Evolutionary conservation across 331 rosid genomes (phyloP).

Genomic region (Spiraea crenata): DNA sequence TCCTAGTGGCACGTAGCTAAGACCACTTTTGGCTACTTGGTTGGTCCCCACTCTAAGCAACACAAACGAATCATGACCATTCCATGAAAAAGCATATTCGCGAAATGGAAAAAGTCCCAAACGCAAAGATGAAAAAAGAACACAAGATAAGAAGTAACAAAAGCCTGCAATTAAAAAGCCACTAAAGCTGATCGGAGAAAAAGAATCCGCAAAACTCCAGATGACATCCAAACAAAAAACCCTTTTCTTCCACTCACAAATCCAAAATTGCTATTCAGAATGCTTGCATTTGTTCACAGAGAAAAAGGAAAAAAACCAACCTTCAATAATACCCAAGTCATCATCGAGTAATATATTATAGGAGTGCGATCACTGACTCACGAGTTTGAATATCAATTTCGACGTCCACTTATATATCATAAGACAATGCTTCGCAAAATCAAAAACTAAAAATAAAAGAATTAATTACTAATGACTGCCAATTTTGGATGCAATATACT

Average conservation of each 20-base stretch:
- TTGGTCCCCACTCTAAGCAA: constrained; percentile 13
- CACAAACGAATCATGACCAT: constrained; percentile 9
- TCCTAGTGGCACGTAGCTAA: neutral
- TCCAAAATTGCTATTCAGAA: neutral
- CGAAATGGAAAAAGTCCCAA: constrained; percentile 4
- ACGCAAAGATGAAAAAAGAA: constrained; percentile 2
- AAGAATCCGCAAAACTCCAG: neutral
- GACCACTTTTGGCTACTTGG: neutral
- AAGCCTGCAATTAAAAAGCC: neutral
- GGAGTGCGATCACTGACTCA: no score
- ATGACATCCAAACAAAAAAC: constrained; percentile 25
- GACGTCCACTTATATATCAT: no score
- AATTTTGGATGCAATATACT: neutral
- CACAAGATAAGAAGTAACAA: neutral
- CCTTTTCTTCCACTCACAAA: neutral
- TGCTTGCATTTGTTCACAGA: neutral
- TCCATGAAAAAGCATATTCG: constrained; percentile 7
- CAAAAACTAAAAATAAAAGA: neutral
- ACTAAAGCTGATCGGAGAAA: neutral
- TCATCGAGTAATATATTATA: no score
- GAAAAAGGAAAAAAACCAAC: neutral
- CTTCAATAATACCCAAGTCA: neutral
- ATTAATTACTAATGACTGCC: neutral
- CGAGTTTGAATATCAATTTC: no score
- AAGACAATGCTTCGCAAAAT: no score